Base-by-base conservation (phyloP, 345 rosid species). In the Melaleuca alternifolia region DNA sequence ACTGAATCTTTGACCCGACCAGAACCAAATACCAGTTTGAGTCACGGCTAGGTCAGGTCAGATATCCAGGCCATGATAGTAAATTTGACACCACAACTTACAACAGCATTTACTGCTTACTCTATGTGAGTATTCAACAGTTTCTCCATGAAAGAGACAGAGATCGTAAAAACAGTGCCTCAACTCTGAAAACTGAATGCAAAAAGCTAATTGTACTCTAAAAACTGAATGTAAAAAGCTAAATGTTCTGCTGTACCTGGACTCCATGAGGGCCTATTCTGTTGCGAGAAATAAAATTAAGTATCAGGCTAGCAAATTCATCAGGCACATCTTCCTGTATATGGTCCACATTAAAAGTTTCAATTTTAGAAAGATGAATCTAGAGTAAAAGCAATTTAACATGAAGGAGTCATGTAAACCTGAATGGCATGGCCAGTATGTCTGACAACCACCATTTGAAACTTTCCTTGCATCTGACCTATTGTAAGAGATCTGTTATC, bases 401-500 rank as follows among this genome's bases (percentile, higher is more conserved):
- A 9, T 20, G 8, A 28, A 59, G 56, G 56, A 54, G 59, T 26
- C 46, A 85, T 62, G 37, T 7, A 51, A 54, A 97, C 99, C 99
- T 97, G 99, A 87, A 97, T 97, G 79, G 99, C 99, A 93, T 97
- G 99, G 65, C 99, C 99, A 1, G 99, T 94, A 91, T 97, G 96
- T 89, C 97, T 95, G 53, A 97, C 95, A 50, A 96, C 97, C 37
- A 96, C 95, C 99, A 97, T 95, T 90, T 97, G 99, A 89, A 97
- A 97, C 90, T 97, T 96, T 87, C 99, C 99, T 96, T 96, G 98
- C 99, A 97, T 97, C 92, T 97, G 99, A 81, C 98, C 99, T 85
- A 97, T 97, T 87, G 99, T 96, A 82, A 96, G 99, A 52, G 95
- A 83, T 90, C 99, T 97, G 92, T 87, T 44, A 84, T 87, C 85